Conservation (phyloP, 805 yeast species). For the Alloascoidea africana region DNA sequence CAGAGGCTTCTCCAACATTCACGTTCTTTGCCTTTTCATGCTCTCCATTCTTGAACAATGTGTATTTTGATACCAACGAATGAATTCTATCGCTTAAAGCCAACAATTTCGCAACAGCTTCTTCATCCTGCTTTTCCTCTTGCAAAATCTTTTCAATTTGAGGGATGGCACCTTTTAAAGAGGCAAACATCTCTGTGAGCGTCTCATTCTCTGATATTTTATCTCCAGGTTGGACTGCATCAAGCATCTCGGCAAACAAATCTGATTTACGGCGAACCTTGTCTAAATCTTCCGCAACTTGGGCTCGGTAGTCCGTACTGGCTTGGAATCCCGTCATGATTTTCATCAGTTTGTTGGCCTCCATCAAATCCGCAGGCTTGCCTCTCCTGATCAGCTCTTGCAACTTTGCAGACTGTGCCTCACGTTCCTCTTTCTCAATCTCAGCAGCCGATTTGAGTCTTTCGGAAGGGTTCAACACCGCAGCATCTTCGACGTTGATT, state of each 20-base stretch:
- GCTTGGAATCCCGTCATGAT: conserved; percentile 97
- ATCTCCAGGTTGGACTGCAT: conserved; percentile 20
- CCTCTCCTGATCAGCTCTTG: conserved; percentile 94
- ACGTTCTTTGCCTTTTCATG: conserved; percentile 33
- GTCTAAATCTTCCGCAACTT: conserved; percentile 71
- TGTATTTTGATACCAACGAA: conserved; percentile 50
- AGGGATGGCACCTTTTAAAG: conserved; percentile 76
- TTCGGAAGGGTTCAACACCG: conserved; percentile 84
- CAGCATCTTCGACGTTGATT: conserved; percentile 77
- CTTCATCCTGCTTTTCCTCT: conserved; percentile 60
- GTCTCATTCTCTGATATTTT: conserved; percentile 47
- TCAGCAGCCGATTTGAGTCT: conserved; percentile 80
- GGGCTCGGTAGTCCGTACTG: conserved; percentile 58
- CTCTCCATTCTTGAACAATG: conserved; percentile 50
- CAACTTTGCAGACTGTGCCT: conserved; percentile 87
- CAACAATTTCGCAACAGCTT: conserved; percentile 47
- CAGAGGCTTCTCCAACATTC: conserved; percentile 19
- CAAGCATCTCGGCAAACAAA: conserved; percentile 74
- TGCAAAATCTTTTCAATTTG: conserved; percentile 71
- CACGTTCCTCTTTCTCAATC: conserved; percentile 79
- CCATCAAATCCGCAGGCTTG: conserved; percentile 86
- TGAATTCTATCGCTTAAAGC: conserved; percentile 65
- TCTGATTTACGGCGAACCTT: conserved; percentile 77
- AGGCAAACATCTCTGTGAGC: conserved; percentile 55
- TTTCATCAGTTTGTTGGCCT: conserved; percentile 94